A percentile compares a stretch with the other conserved stretches of the same genome.
Conservation (phyloP, 768 basidiomycete genomes). For the Tubosaeta brunneosetosa region DNA sequence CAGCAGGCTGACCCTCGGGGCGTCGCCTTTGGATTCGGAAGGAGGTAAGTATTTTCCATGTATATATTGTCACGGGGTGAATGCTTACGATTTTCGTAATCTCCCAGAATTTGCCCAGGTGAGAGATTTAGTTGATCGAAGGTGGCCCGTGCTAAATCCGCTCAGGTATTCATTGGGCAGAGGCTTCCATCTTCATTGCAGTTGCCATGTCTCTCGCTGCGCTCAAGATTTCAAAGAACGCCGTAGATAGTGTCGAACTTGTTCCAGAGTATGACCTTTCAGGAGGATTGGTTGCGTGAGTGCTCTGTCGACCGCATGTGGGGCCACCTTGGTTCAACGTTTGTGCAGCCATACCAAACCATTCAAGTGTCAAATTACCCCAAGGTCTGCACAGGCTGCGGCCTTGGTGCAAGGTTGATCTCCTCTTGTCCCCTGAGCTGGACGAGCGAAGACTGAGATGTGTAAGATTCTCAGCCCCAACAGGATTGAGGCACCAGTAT, state of each 20-base stretch:
- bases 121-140: neutral
- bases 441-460: too few relatives aligned
- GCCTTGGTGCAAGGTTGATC: neutral
- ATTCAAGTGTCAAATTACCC: neutral
- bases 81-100: neutral
- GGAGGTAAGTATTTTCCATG: constrained; percentile 15
- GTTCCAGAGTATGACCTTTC: constrained; percentile 40
- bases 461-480: too few relatives aligned
- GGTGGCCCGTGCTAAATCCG: neutral
- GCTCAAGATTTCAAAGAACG: constrained; percentile 39
- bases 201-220: constrained; percentile 40
- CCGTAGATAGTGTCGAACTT: constrained; percentile 33
- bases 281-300: constrained; percentile 42
- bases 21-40: constrained; percentile 26
- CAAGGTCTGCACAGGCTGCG: neutral
- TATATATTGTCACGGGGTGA: neutral
- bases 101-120: constrained; percentile 22
- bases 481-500: too few relatives aligned
- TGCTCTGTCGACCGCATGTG: neutral
- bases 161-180: constrained; percentile 27
- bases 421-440: too few relatives aligned
- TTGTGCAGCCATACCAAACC: neutral
- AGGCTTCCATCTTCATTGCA: constrained; percentile 24
- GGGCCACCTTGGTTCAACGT: neutral
- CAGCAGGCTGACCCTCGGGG: neutral